Base-by-base conservation (phyloP, 1,284 basidiomycete genomes). In the Mycosarcoma mackinlayi region DNA sequence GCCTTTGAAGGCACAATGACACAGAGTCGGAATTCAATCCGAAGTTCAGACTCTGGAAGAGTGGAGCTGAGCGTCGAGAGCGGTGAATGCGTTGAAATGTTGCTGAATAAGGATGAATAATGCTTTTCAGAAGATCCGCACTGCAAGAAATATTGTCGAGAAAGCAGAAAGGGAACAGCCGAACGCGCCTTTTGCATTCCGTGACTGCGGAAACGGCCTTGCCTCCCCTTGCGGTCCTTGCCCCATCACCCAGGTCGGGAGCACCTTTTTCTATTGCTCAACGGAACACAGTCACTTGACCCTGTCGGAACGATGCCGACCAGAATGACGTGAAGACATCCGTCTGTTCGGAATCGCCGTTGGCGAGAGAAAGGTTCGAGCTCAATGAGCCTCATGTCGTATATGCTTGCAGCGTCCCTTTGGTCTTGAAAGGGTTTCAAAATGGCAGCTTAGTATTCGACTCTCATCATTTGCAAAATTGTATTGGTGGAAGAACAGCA, bases 101-200 rank as follows among this genome's bases (percentile, higher is more conserved):
- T 30, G 48, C 48, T 50, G 37, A 50, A 23, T 50, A 50, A 50
- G 28, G 27, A 40, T 50, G 48, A 50, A 1, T 40, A 39, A 23
- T 40, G 5, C 37, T 46, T 34, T 24, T 19, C 31, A 0, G 11
- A 11, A n/a, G 24, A 33, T 18, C n/a, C 47, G 35, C 47, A 49
- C 47, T 33, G 45, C 39, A 41, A 39, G 39, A 27, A n/a, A n/a
- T n/a, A n/a, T n/a, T n/a, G n/a, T n/a, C 21, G 14, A 27, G 23
- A n/a, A n/a, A 35, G 33, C 13, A 35, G 33, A 35, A 35, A 35
- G 33, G 13, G 13, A 35, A n/a, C 33, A 10, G 30, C 30, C 27
- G n/a, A 25, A 48, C 21, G 38, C 37, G 48, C 38, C 11, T 19
- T 21, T 46, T 13, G 33, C 33, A 35, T 14, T 31, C 30, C 8